A percentile compares a stretch with the other conserved stretches of the same genome.
Evolutionary conservation across 2,329 filamentous ascomycete species (phyloP).

Genomic region (Fusarium sp.): DNA sequence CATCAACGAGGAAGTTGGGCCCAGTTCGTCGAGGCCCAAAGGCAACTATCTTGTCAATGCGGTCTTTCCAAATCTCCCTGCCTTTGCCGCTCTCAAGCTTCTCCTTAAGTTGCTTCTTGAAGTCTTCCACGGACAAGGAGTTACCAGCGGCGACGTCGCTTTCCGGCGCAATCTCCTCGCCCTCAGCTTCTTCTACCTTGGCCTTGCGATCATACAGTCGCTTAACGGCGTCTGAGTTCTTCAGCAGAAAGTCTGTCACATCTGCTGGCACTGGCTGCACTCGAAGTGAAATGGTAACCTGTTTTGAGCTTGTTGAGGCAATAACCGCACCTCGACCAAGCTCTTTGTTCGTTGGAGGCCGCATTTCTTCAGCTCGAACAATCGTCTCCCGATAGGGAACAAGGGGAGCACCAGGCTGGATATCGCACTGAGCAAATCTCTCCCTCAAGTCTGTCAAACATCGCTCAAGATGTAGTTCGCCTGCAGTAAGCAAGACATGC

Average conservation of each 20-base stretch:
- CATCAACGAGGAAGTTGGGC: conserved; percentile 91
- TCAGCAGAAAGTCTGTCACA: conserved; percentile 88
- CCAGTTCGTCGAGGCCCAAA: conserved; percentile 91
- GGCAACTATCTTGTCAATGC: conserved; percentile 86
- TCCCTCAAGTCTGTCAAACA: conserved; percentile 95
- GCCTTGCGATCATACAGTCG: conserved; percentile 79
- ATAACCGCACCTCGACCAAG: conserved; percentile 87
- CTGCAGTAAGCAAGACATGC: conserved; percentile 94
- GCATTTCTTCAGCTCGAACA: conserved; percentile 91
- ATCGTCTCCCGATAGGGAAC: conserved; percentile 97
- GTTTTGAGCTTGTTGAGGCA: conserved; percentile 85
- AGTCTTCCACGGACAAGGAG: conserved; percentile 79
- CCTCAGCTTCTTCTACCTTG: conserved; percentile 56
- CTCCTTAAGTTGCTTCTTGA: conserved; percentile 79
- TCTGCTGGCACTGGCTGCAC: conserved; percentile 84
- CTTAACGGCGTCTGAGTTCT: conserved; percentile 85
- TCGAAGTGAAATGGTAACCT: conserved; percentile 82
- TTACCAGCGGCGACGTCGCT: conserved; percentile 73
- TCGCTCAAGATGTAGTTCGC: conserved; percentile 93
- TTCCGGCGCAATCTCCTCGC: conserved; percentile 66
- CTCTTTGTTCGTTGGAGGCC: conserved; percentile 86
- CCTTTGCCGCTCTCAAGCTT: conserved; percentile 81
- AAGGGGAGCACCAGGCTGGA: conserved; percentile 93
- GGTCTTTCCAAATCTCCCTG: conserved; percentile 81
- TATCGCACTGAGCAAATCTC: conserved; percentile 92